Conservation (phyloP, 768 basidiomycete species). For the Mrakia blollopis region DNA sequence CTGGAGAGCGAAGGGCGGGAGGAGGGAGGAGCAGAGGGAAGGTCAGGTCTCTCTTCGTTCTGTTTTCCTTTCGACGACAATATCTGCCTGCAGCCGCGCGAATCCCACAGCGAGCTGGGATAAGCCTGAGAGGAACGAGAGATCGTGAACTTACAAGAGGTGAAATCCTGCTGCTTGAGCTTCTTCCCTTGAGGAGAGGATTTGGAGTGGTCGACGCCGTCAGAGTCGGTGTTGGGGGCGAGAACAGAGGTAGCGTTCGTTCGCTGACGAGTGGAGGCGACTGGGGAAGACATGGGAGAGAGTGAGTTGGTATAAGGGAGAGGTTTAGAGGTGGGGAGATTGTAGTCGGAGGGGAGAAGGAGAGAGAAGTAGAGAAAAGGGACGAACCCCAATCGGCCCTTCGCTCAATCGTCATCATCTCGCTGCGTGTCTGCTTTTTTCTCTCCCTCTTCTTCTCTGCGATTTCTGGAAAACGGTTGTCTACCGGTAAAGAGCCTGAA, state of each 20-base stretch:
- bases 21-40: neutral
- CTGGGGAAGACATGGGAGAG: slow-evolving; percentile 16
- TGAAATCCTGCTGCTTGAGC: slow-evolving; percentile 15
- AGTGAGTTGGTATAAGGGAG: neutral
- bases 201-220: slow-evolving; percentile 27
- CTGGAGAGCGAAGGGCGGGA: neutral
- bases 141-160: slow-evolving; percentile 8
- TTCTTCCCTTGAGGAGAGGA: slow-evolving; percentile 23
- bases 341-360: neutral
- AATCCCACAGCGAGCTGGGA: no score
- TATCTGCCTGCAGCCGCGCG: no score
- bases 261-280: slow-evolving; percentile 24
- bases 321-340: neutral
- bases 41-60: neutral
- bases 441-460: no score
- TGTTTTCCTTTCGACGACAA: no score
- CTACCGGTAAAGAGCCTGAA: no score
- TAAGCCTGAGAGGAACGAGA: neutral
- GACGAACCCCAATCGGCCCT: no score
- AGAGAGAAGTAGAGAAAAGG: neutral
- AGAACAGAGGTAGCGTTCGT: neutral
- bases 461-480: no score
- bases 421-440: no score
- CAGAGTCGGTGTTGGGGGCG: neutral
- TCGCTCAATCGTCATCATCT: no score